These are phyloP conservation scores for Aspergillus egyptiacus DNA, from an alignment of 495 filamentous ascomycete genomes.

Conservation along the genomic window DNA sequence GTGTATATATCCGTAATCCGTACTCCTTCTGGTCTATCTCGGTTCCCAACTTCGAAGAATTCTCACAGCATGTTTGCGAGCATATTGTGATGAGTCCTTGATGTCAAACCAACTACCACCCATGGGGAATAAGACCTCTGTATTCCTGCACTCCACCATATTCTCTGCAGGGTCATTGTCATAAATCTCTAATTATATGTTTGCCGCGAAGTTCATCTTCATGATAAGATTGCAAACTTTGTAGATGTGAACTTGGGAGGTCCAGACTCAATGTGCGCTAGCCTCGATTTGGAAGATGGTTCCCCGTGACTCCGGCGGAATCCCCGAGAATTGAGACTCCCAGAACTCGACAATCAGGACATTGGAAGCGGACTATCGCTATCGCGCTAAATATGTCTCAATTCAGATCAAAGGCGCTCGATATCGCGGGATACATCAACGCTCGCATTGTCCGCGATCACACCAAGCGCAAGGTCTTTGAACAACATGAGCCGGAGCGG, in stretches of 20 bases:
- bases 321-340: not conserved
- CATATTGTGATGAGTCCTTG: no score
- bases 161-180: no score
- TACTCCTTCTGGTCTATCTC: no score
- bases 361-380: not conserved
- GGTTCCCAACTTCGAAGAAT: no score
- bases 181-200: no score
- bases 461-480: slow-evolving; percentile 90
- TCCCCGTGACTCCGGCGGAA: slow-evolving; percentile 23
- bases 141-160: no score
- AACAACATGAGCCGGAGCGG: slow-evolving; percentile 79
- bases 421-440: slow-evolving; percentile 81
- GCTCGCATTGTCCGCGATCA: slow-evolving; percentile 81
- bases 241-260: not conserved
- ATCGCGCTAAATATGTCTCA: slow-evolving; percentile 54
- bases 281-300: slow-evolving; percentile 25
- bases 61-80: no score
- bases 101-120: no score
- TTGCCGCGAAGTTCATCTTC: no score
- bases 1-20: no score
- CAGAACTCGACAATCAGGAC: not conserved
- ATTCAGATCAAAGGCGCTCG: slow-evolving; percentile 81
- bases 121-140: no score
- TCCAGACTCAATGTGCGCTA: slow-evolving; percentile 22
- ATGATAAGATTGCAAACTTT: no score